Evolutionary conservation across 306 rosid species (phyloP), one percentile per base, ranked within the genome.

Genomic region (Herpetospermum pedunculosum): DNA sequence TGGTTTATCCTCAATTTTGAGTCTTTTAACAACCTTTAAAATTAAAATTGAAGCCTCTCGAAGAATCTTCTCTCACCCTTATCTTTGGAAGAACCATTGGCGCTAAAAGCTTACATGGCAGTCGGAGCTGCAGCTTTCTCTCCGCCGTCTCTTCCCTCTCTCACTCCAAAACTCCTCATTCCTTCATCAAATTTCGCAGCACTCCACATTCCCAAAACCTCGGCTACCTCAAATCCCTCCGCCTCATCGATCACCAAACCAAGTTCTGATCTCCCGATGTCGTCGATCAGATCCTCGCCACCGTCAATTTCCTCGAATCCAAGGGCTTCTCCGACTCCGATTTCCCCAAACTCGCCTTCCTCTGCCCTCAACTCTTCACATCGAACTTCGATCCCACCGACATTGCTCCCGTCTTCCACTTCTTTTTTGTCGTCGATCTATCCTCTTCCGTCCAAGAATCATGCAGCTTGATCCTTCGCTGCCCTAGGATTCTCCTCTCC

Each of bases 301-400:
- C 90, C 77, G 80, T 90, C 75, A 3, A 79, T 30, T 86, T 87
- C 83, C 82, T 93, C 78, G 87, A 86, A 73, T 90, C 96, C 2
- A 87, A 85, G 8, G 90, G 92, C 81, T 89, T 93, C 87, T 72
- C 94, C 79, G 92, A 89, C 55, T 29, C 85, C 40, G 92, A 93
- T 41, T 77, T 90, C 77, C 78, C 89, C 9, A 77, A 86, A n/a
- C 90, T 93, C 53, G 82, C 84, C 30, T 73, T 67, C 87, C 70
- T 80, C 52, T 75, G 79, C 75, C 93, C 97, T 15, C 44, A 77
- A 2, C 86, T 93, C 77, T 93, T 87, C 89, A 71, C 92, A 49
- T 38, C 87, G 16, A 11, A 67, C 54, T 50, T 80, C 35, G 77
- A 72, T 55, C 77, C 86, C 57, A 50, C 97, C 2, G 85, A 80